Base-by-base conservation (phyloP, 768 basidiomycete genomes). In the Termitomyces sp. region DNA sequence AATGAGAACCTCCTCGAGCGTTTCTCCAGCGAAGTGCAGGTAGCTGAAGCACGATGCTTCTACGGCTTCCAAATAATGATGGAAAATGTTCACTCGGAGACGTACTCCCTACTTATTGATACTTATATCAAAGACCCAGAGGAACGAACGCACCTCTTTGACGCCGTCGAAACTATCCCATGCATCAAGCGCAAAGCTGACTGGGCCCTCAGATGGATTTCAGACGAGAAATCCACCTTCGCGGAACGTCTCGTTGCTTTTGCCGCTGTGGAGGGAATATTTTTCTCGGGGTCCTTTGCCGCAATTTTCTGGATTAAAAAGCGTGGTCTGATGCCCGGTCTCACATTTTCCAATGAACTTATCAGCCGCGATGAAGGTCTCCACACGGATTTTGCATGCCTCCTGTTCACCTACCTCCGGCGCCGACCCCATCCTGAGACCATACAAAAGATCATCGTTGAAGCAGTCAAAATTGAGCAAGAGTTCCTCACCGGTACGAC, bases 1-100 rank as follows among this genome's bases (percentile, higher is more conserved):
- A 96, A 97, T 71, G 95, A 98, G 69, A 98, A 98, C 67, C 80
- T 97, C 0, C 79, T 97, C 22, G 93, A 97, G 68, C 89, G 95
- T 9, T 98, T 98, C 70, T 92, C 91, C 7, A 86, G 84, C 52
- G 95, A 98, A 67, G 93, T 98, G 4, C 95, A 97, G 67, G 83
- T 78, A 1, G 91, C 94, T 7, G 95, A 97, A 68, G 95, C 94
- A 5, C 86, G 94, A 5, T 97, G 92, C 66, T 98, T 98, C 73
- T 97, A 97, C 64, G 95, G 95, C 7, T 97, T 96, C 76, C 95
- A 98, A 68, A 92, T 98, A 63, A 97, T 97, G 94, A 98, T 96
- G 85, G 94, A 97, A 65, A 98, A 98, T 68, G 85, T 98, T 40
- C 94, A 97, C 70, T 95, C 94, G 4, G 95, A 97, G 68, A 94